phyloP scores from a whole-genome alignment of 805 yeast genomes.

The Debaryomyces tyrocola region DNA sequence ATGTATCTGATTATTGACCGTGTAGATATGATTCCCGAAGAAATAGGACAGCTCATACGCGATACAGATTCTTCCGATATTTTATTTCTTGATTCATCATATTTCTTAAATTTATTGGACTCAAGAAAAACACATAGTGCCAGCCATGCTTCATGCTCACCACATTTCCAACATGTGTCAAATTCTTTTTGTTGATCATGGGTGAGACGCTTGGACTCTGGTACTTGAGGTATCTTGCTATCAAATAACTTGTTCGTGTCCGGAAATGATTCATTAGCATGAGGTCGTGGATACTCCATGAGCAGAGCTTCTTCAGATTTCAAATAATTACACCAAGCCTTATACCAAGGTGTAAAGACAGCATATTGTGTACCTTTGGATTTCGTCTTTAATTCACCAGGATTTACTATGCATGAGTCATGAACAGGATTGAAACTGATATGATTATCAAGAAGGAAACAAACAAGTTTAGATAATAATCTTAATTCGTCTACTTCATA shows the following conservation, averaged over 20 bases:
- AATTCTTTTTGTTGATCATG: conserved; percentile 7
- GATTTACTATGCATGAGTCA: conserved; percentile 43
- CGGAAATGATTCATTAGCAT: not conserved
- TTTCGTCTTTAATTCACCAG: conserved; percentile 34
- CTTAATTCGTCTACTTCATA: conserved; percentile 48
- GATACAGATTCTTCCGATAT: conserved; percentile 35
- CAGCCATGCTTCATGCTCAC: conserved; percentile 34
- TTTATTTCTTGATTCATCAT: conserved; percentile 30
- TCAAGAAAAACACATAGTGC: conserved; percentile 18
- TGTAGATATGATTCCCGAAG: conserved; percentile 48
- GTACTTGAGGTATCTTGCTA: not conserved
- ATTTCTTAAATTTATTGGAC: conserved; percentile 24
- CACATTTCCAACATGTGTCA: conserved; percentile 26
- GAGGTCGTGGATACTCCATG: not conserved
- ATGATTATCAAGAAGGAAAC: conserved; percentile 10
- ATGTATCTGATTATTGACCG: conserved; percentile 35
- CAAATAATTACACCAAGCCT: conserved; percentile 34
- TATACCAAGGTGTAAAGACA: conserved; percentile 47
- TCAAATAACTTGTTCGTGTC: not conserved
- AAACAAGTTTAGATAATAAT: conserved; percentile 19
- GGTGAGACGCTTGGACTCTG: not conserved
- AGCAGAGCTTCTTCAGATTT: conserved; percentile 10
- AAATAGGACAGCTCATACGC: conserved; percentile 45
- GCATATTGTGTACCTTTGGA: conserved; percentile 38
- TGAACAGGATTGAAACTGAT: conserved; percentile 29